phyloP scores from a whole-genome alignment of 768 basidiomycete species.

The Mycena latifolia region DNA sequence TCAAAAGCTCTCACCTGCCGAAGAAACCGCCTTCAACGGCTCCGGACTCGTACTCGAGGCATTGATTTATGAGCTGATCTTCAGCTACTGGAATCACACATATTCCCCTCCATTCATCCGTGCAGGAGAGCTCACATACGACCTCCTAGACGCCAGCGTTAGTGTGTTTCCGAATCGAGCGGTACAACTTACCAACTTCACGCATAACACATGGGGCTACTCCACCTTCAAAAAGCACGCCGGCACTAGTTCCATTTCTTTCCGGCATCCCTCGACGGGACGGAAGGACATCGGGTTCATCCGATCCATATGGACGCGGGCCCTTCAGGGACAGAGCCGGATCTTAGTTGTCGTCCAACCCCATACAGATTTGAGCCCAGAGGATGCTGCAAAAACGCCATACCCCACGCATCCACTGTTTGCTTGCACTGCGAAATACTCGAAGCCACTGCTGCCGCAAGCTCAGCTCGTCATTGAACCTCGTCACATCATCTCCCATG shows the following conservation, averaged over 20 bases:
- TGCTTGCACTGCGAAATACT: neutral
- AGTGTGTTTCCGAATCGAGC: slow-evolving; percentile 8
- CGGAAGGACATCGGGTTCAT: slow-evolving; percentile 12
- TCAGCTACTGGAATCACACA: slow-evolving; percentile 9
- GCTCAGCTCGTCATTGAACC: slow-evolving; percentile 16
- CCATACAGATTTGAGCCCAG: neutral
- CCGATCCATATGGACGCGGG: slow-evolving; percentile 1
- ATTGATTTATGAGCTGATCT: neutral
- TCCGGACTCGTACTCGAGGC: neutral
- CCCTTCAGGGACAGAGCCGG: slow-evolving; percentile 6
- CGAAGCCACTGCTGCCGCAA: neutral
- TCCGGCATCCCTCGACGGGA: slow-evolving; percentile 17
- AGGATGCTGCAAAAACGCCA: slow-evolving; percentile 1
- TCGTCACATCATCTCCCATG: slow-evolving; percentile 24
- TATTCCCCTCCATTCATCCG: slow-evolving; percentile 12
- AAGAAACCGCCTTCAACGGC: slow-evolving; percentile 7
- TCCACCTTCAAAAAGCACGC: slow-evolving; percentile 1
- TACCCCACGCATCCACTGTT: slow-evolving; percentile 3
- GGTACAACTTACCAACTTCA: slow-evolving; percentile 12
- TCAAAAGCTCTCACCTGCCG: neutral
- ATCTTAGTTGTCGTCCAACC: slow-evolving; percentile 19
- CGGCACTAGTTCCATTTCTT: slow-evolving; percentile 21
- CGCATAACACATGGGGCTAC: slow-evolving; percentile 11
- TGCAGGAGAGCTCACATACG: neutral
- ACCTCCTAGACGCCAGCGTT: neutral